Conservation (phyloP, 2,329 filamentous ascomycete genomes). For the Fusarium incarnatum region DNA sequence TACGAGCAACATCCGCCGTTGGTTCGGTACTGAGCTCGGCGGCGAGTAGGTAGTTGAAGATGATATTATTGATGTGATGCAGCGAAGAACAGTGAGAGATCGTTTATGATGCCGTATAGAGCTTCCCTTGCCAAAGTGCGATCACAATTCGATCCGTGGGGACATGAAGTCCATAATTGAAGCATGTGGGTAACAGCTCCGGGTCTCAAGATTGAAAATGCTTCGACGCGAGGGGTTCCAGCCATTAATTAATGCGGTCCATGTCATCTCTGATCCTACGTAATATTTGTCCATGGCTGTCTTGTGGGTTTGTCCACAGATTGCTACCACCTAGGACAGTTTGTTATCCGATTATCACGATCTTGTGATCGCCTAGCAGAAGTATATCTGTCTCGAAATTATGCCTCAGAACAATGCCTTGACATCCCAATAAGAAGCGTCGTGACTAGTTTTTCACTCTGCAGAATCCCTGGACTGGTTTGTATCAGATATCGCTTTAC, state of each 20-base stretch:
- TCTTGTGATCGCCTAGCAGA: neutral
- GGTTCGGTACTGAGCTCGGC: slow-evolving; percentile 33
- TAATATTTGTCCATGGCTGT: neutral
- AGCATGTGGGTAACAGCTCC: slow-evolving; percentile 24
- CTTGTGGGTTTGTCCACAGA: no score
- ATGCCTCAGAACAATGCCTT: neutral
- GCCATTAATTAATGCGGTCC: neutral
- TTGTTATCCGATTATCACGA: neutral
- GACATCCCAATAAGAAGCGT: neutral
- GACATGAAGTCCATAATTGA: neutral
- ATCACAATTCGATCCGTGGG: neutral
- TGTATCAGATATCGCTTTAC: slow-evolving; percentile 33
- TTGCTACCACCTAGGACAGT: neutral
- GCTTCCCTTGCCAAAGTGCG: neutral
- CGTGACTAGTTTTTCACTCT: neutral
- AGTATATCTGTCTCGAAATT: neutral
- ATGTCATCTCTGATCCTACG: neutral
- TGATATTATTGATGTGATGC: neutral
- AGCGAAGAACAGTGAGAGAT: neutral
- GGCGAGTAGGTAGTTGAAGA: slow-evolving; percentile 5
- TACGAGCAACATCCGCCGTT: slow-evolving; percentile 40
- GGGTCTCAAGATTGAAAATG: neutral
- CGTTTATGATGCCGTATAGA: neutral
- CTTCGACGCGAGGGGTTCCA: neutral
- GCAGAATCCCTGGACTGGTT: slow-evolving; percentile 14